A percentile compares a stretch with the other conserved stretches of the same genome.
phyloP scores from a whole-genome alignment of 371 early-diverging fungal genomes.

The Batrachochytrium dendrobatidis region DNA sequence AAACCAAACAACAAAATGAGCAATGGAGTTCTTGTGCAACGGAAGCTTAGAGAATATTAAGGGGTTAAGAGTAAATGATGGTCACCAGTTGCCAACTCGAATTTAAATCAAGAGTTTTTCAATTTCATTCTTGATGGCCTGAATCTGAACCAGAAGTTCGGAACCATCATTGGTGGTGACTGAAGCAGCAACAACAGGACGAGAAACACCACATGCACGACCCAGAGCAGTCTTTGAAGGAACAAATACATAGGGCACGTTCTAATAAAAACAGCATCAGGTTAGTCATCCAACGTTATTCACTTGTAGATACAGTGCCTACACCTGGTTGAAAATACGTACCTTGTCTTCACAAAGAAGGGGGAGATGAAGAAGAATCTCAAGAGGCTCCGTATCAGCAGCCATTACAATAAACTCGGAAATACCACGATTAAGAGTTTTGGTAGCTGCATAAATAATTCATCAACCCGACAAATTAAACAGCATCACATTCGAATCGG shows the following conservation, averaged over 20 bases:
- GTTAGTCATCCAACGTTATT: too few relatives aligned
- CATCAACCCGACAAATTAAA: neutral
- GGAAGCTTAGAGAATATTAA: too few relatives aligned
- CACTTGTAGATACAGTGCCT: too few relatives aligned
- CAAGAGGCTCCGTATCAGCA: conserved; percentile 96
- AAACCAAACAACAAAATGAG: too few relatives aligned
- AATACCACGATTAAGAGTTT: conserved; percentile 98
- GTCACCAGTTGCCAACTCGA: too few relatives aligned
- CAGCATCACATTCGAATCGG: too few relatives aligned
- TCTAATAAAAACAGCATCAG: conserved; percentile 34
- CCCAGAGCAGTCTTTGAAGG: conserved; percentile 96
- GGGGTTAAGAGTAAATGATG: too few relatives aligned
- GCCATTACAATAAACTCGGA: conserved; percentile 98
- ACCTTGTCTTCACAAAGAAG: conserved; percentile 98
- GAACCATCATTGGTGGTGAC: conserved; percentile 96
- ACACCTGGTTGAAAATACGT: neutral
- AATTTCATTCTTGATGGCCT: conserved; percentile 83
- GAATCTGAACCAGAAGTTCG: conserved; percentile 88
- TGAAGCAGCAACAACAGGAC: conserved; percentile 88
- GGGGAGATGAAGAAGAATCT: conserved; percentile 95
- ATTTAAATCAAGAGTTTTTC: conserved; percentile 82
- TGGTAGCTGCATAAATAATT: conserved; percentile 64
- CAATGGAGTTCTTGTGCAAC: too few relatives aligned
- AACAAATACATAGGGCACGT: conserved; percentile 97
- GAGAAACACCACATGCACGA: conserved; percentile 96